Evolutionary conservation across 139 green algal genomes (phyloP).

Genomic region (Tetradesmus obliquus): DNA sequence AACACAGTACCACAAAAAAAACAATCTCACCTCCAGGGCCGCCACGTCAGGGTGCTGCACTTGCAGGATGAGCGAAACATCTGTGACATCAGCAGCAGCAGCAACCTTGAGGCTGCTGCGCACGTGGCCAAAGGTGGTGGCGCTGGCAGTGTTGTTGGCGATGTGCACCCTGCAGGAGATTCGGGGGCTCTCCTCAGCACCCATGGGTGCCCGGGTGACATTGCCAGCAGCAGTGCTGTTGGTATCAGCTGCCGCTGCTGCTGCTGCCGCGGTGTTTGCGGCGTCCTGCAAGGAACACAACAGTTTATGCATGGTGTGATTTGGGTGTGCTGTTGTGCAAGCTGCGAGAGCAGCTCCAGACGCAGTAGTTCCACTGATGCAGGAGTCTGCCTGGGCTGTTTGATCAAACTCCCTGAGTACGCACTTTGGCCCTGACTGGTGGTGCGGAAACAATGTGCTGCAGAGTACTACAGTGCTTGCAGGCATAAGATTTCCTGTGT

Average conservation of each 20-base stretch:
- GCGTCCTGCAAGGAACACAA: neutral
- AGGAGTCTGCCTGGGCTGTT: too few relatives aligned
- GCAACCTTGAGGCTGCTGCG: conserved; percentile 30
- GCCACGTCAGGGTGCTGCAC: conserved; percentile 46
- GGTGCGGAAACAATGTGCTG: too few relatives aligned
- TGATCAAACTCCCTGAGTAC: too few relatives aligned
- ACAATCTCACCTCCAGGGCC: conserved; percentile 20
- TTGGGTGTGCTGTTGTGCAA: too few relatives aligned
- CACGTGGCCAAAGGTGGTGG: neutral
- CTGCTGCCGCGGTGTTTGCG: conserved; percentile 10
- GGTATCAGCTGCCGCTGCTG: conserved; percentile 19
- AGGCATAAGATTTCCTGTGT: too few relatives aligned
- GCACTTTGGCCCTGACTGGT: too few relatives aligned
- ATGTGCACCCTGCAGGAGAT: conserved; percentile 37
- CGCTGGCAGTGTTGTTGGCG: conserved; percentile 34
- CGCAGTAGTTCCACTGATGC: too few relatives aligned
- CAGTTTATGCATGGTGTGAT: too few relatives aligned
- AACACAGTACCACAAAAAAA: neutral
- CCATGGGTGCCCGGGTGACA: neutral
- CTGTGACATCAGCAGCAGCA: conserved; percentile 22
- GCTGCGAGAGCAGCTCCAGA: too few relatives aligned
- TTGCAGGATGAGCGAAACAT: conserved; percentile 33
- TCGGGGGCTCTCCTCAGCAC: neutral
- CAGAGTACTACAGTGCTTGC: too few relatives aligned
- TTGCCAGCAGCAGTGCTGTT: conserved; percentile 14